Base-by-base conservation (phyloP, 805 yeast genomes). In the Ogataea salicorniae region DNA sequence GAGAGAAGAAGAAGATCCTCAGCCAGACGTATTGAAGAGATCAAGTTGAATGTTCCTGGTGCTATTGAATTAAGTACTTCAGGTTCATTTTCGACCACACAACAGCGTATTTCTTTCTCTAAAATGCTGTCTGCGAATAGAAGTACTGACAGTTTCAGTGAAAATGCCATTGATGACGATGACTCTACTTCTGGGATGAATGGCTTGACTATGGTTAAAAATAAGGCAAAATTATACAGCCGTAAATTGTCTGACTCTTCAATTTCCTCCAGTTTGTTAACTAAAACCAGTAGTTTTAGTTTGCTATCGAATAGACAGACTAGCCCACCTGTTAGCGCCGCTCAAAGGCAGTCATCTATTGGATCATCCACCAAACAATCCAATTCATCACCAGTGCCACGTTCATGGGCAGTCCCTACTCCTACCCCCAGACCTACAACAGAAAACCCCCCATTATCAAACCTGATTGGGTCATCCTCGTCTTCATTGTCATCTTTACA, bases 171-270 rank as follows among this genome's bases (percentile, higher is more conserved):
- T 42, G 51, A 45, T 16, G 68, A 62, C 39, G 58, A 55, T 16
- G 57, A 53, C 9, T 60, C 52, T 15, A 64, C 63, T 7, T 26
- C 31, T 3, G 31, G 13, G 11, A 6, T 26, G 31, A 65, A 62
- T 20, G 66, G 56, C 13, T 71, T 73, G 49, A 62, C 62, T 35
- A 58, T 65, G 9, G 75, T 69, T 11, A 47, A 55, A 17, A 67
- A 55, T 23, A 61, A 62, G 38, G 62, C 70, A 49, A 55, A 60
- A 29, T 58, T 67, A 2, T 61, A 71, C 2, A 48, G 57, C 15
- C 47, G 47, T 16, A 45, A 46, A 34, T 22, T 22, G n/a, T 41
- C 46, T 3, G 44, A 34, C 15, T 20, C 37, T 39, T 39, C 42
- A 41, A 29, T 33, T 13, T 36, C 48, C 5, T 15, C 47, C 1